Conservation (phyloP, 179 eudicot species). For the Silene coronaria region DNA sequence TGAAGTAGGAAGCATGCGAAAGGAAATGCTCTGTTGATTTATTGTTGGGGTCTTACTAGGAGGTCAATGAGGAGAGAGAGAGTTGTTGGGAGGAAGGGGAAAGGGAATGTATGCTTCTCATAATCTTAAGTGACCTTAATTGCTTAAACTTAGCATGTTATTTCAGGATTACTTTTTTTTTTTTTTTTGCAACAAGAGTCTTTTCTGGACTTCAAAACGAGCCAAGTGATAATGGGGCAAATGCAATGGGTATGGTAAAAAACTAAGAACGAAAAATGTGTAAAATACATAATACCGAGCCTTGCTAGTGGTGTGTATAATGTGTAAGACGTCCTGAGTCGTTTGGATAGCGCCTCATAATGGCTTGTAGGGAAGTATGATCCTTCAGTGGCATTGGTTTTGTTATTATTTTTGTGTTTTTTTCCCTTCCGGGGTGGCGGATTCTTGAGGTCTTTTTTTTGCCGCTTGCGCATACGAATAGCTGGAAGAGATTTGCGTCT, state of each 20-base stretch:
- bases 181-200: not conserved
- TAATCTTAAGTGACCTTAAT: not conserved
- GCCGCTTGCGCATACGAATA: not conserved
- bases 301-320: not conserved
- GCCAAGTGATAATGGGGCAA: not conserved
- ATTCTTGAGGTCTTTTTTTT: not conserved
- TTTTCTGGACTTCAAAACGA: not conserved
- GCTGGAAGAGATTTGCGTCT: not conserved
- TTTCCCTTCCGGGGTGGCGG: not conserved
- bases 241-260: not conserved
- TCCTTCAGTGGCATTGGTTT: not conserved
- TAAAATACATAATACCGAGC: not conserved
- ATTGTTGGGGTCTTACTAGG: not conserved
- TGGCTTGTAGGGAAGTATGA: not conserved
- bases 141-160: not conserved
- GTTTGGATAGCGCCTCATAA: not conserved
- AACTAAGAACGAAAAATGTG: not conserved
- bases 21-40: conserved; percentile 1
- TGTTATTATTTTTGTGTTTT: not conserved
- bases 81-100: not conserved
- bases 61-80: not conserved
- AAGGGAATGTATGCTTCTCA: not conserved
- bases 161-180: not conserved
- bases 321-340: not conserved
- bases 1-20: not conserved